Evolutionary conservation across 331 rosid species (phyloP).

Genomic region (Erythrophleum ivorense): DNA sequence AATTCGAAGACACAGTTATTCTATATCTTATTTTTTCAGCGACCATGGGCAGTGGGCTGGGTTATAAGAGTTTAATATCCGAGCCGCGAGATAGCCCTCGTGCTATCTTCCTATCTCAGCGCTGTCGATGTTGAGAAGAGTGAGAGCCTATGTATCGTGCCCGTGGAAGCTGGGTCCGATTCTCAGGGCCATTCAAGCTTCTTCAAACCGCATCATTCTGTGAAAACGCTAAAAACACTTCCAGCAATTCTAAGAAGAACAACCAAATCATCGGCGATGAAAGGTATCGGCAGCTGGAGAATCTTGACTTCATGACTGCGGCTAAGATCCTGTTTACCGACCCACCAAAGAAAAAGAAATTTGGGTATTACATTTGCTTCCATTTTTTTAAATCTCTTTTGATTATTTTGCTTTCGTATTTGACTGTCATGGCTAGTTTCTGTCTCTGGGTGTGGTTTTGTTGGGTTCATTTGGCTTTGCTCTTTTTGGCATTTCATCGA

Average conservation of each 20-base stretch:
- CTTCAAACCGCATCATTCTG: slow-evolving; percentile 48
- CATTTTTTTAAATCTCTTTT: not conserved
- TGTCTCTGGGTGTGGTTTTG: not conserved
- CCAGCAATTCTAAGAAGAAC: slow-evolving; percentile 29
- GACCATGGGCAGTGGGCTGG: not conserved
- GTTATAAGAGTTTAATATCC: not conserved
- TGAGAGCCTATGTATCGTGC: slow-evolving; percentile 42
- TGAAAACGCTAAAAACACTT: slow-evolving; percentile 15
- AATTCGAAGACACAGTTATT: no score
- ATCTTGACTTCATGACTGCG: slow-evolving; percentile 71
- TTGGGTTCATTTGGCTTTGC: not conserved
- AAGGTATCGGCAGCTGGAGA: slow-evolving; percentile 64
- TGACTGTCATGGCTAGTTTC: not conserved
- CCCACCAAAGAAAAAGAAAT: slow-evolving; percentile 62
- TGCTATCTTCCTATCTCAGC: not conserved
- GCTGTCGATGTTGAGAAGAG: not conserved
- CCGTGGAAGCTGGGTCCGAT: slow-evolving; percentile 49
- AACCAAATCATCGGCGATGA: slow-evolving; percentile 40
- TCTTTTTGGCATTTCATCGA: slow-evolving; percentile 50
- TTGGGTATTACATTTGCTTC: slow-evolving; percentile 60
- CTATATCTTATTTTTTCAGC: no score
- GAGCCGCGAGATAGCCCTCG: not conserved
- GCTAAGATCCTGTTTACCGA: slow-evolving; percentile 74
- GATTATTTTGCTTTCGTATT: not conserved
- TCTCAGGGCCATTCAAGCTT: slow-evolving; percentile 47